Base-by-base conservation (phyloP, 1,139 yeast genomes). In the Yamadazyma friedrichii region DNA sequence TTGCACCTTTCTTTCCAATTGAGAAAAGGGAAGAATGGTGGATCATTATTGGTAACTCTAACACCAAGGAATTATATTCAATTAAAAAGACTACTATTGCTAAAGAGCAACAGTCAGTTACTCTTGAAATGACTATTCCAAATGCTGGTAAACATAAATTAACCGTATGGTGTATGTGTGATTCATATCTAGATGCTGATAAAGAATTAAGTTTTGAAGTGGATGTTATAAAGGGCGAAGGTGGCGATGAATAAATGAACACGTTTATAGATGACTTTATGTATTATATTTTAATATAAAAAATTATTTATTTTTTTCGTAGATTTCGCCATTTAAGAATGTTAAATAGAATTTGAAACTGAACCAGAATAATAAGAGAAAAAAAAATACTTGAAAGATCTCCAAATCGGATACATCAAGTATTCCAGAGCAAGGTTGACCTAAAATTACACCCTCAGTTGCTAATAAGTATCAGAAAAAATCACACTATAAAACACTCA, bases 161-260 rank as follows among this genome's bases (percentile, higher is more conserved):
- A 31, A 78, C 82, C 0, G 65, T 88, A 2, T 91, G 95, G 95
- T 83, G 93, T 55, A 77, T 91, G 62, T 86, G 97, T 62, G 98
- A 91, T 56, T 84, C 95, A 0, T 93, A 91, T 55, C 54, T 88
- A 25, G 98, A 89, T 57, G 95, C 89, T 2, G 98, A 93, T 58
- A 88, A 87, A 58, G 96, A 91, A 62, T 73, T 80, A 17, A 60
- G 61, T 25, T 67, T 51, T n/a, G 42, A 37, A 9, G 45, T 48
- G 8, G 43, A 43, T 6, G 53, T 46, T 9, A 25, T 12, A 20
- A 30, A 25, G 11, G 35, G 6, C 3, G 27, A 35, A 3, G 24
- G 4, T 27, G 37, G 11, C 4, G 31, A 10, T 27, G 37, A 22
- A 13, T 6, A 22, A 10, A 10, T n/a, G 9, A 25, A 4, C 16